A percentile compares a stretch with the other conserved stretches of the same genome.
phyloP scores from a whole-genome alignment of 2,329 filamentous ascomycete species.

The Fusarium secorum region DNA sequence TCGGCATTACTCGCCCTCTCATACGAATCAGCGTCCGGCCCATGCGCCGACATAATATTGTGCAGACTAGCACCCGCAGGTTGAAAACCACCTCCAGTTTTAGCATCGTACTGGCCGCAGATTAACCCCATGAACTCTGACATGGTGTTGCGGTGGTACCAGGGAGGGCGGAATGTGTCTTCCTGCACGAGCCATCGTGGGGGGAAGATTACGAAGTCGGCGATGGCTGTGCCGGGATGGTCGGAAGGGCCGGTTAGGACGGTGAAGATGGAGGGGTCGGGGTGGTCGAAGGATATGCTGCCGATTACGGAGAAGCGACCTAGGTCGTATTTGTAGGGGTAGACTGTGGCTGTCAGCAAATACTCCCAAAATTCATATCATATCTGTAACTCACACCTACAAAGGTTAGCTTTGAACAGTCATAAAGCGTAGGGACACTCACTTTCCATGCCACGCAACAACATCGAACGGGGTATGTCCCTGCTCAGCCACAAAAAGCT shows the following conservation, averaged over 20 bases:
- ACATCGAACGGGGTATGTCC: conserved; percentile 80
- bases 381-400: conserved; percentile 19
- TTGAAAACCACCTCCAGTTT: conserved; percentile 64
- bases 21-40: conserved; percentile 64
- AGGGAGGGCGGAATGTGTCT: conserved; percentile 76
- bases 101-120: conserved; percentile 66
- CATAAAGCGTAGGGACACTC: conserved; percentile 53
- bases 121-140: conserved; percentile 72
- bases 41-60: conserved; percentile 75
- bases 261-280: conserved; percentile 81
- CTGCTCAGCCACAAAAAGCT: conserved; percentile 65
- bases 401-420: neutral
- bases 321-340: conserved; percentile 83
- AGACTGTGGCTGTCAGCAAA: conserved; percentile 17
- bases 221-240: conserved; percentile 68
- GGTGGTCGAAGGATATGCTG: conserved; percentile 71
- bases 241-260: conserved; percentile 70
- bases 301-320: conserved; percentile 79
- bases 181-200: conserved; percentile 75
- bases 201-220: conserved; percentile 78
- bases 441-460: conserved; percentile 82
- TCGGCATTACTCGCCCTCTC: conserved; percentile 64
- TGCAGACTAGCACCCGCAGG: conserved; percentile 69
- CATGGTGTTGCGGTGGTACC: conserved; percentile 76
- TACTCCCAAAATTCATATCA: rapidly evolving